Conservation (phyloP, 2,329 filamentous ascomycete species). For the Penicillium psychrosexuale region DNA sequence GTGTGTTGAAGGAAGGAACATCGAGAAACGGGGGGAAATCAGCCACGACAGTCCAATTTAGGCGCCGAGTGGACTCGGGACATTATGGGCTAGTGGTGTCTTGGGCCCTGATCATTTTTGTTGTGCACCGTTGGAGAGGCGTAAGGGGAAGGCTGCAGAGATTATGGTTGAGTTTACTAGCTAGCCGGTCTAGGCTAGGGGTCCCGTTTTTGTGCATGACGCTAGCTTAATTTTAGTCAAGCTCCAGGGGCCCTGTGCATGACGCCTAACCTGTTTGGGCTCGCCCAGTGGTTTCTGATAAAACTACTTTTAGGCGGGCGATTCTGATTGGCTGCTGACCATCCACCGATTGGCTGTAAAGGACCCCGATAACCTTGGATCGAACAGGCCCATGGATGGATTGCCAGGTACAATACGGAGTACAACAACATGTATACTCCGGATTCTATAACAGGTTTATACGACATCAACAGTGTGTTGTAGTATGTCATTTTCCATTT, state of each 20-base stretch:
- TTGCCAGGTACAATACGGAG: neutral
- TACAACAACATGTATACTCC: neutral
- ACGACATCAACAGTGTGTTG: neutral
- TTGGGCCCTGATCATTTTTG: conserved; percentile 5
- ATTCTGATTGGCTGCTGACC: neutral
- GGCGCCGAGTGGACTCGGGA: conserved; percentile 11
- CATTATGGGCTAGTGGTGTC: conserved; percentile 14
- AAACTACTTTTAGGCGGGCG: neutral
- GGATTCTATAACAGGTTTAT: neutral
- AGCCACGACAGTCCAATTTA: conserved; percentile 6
- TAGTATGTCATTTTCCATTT: too few species aligned
- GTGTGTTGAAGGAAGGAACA: conserved; percentile 2
- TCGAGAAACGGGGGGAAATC: conserved; percentile 4
- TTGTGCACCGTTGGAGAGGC: neutral
- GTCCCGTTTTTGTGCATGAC: neutral
- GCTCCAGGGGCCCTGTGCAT: conserved; percentile 17
- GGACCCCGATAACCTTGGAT: neutral
- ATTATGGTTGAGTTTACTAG: conserved; percentile 5
- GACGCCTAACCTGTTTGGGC: conserved; percentile 6
- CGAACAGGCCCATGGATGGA: neutral
- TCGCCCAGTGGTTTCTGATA: neutral
- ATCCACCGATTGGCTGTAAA: neutral
- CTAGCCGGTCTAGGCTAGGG: conserved; percentile 11
- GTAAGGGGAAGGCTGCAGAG: conserved; percentile 21
- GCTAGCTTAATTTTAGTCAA: conserved; percentile 10